Evolutionary conservation across 495 filamentous ascomycete genomes (phyloP).

Genomic region (Peziza echinospora): DNA sequence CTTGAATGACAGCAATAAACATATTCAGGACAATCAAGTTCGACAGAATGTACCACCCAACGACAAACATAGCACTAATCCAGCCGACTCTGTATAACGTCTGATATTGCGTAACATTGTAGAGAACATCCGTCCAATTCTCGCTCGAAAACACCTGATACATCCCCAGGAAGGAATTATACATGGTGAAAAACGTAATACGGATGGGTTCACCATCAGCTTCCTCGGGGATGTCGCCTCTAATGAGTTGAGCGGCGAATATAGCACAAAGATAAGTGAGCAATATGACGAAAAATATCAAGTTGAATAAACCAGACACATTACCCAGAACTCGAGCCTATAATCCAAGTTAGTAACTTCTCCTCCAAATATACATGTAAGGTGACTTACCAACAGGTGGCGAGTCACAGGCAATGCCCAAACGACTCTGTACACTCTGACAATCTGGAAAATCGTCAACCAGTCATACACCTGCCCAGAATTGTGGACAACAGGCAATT

Average conservation of each 20-base stretch:
- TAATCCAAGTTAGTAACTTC: slow-evolving; percentile 1
- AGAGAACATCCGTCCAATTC: slow-evolving; percentile 79
- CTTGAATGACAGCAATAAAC: slow-evolving; percentile 99
- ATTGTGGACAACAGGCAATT: slow-evolving; percentile 58
- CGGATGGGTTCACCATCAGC: slow-evolving; percentile 37
- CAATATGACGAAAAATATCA: slow-evolving; percentile 89
- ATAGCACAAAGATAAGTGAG: slow-evolving; percentile 86
- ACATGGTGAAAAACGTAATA: slow-evolving; percentile 72
- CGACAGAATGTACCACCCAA: slow-evolving; percentile 84
- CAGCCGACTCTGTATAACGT: slow-evolving; percentile 46
- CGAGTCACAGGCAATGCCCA: slow-evolving; percentile 69
- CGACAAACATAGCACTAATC: slow-evolving; percentile 83
- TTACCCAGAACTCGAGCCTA: slow-evolving; percentile 61
- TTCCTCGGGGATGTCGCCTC: slow-evolving; percentile 48
- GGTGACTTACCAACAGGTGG: slow-evolving; percentile 44
- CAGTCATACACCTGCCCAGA: slow-evolving; percentile 65
- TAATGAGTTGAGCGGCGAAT: slow-evolving; percentile 82
- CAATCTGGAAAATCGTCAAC: slow-evolving; percentile 80
- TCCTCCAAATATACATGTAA: background rate
- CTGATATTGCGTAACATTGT: slow-evolving; percentile 53
- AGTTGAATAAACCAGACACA: slow-evolving; percentile 72
- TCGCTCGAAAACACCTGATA: slow-evolving; percentile 96
- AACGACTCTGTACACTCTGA: slow-evolving; percentile 81
- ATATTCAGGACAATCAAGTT: slow-evolving; percentile 97
- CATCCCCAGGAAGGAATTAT: slow-evolving; percentile 92